phyloP scores from a whole-genome alignment of 257 asterid genomes.

The Vinca minor region DNA sequence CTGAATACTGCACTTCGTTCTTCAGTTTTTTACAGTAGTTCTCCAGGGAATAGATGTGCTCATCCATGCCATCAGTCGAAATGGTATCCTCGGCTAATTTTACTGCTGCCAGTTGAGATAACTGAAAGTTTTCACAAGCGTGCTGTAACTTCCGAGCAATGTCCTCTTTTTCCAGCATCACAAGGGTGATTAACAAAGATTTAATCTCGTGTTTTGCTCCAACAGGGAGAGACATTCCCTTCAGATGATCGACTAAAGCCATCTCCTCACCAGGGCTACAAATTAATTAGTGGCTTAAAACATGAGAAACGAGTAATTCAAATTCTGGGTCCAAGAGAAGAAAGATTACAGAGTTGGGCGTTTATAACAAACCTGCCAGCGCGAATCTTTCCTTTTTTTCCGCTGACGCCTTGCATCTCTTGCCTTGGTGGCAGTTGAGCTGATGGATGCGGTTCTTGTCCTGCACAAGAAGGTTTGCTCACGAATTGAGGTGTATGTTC shows the following conservation, averaged over 20 bases:
- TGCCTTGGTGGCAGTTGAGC: constrained; percentile 50
- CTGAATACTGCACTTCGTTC: constrained; percentile 45
- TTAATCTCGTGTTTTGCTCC: constrained; percentile 75
- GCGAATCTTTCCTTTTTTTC: constrained; percentile 82
- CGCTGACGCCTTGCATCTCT: constrained; percentile 67
- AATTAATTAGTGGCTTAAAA: constrained; percentile 7
- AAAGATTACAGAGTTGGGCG: neutral
- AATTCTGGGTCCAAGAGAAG: neutral
- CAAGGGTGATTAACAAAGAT: constrained; percentile 52
- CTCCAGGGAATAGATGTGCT: constrained; percentile 46
- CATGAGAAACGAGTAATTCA: constrained; percentile 3
- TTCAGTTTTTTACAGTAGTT: constrained; percentile 38
- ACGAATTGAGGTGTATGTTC: neutral
- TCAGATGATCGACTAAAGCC: constrained; percentile 81
- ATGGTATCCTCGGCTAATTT: constrained; percentile 57
- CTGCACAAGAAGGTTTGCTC: constrained; percentile 35
- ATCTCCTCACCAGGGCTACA: constrained; percentile 82
- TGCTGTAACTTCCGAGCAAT: constrained; percentile 67
- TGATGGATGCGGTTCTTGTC: constrained; percentile 55
- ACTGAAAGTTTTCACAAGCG: constrained; percentile 52
- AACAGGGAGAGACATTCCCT: constrained; percentile 63
- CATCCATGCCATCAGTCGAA: constrained; percentile 38
- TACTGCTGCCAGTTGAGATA: constrained; percentile 79
- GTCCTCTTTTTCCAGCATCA: constrained; percentile 70
- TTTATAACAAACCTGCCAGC: constrained; percentile 84